Percentiles rank a stretch among this genome's conserved stretches.
phyloP scores from a whole-genome alignment of 768 basidiomycete genomes.

The Kwoniella botswanensis region DNA sequence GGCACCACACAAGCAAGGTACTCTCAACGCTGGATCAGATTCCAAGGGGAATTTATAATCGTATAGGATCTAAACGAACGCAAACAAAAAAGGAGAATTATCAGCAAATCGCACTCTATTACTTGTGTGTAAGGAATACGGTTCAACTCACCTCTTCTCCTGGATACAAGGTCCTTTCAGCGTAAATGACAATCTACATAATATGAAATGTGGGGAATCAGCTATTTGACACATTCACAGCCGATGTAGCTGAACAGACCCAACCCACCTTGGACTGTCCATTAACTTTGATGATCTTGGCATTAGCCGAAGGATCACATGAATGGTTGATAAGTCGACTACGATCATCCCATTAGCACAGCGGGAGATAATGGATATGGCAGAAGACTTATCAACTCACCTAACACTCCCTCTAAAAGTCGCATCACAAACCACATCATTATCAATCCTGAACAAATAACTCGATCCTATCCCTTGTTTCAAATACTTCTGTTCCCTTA shows the following conservation, averaged over 20 bases:
- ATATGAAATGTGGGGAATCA: not conserved
- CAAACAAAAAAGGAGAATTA: constrained; percentile 7
- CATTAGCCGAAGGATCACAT: constrained; percentile 76
- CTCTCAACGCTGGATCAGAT: constrained; percentile 70
- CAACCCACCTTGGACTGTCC: constrained; percentile 59
- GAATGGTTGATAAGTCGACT: constrained; percentile 99
- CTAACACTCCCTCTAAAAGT: constrained; percentile 99
- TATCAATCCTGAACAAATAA: constrained; percentile 97
- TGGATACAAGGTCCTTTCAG: constrained; percentile 91
- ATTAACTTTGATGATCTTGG: constrained; percentile 64
- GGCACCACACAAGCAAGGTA: constrained; percentile 49
- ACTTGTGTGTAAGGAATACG: constrained; percentile 49
- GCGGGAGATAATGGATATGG: too few species aligned
- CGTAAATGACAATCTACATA: constrained; percentile 92
- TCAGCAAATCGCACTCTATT: not conserved
- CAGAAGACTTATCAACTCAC: constrained; percentile 63
- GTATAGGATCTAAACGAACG: constrained; percentile 56
- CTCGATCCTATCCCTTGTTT: constrained; percentile 96
- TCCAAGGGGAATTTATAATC: constrained; percentile 99
- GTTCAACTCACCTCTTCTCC: constrained; percentile 98
- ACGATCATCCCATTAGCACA: constrained; percentile 18
- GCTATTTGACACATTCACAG: not conserved
- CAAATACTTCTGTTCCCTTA: constrained; percentile 95
- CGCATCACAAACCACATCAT: constrained; percentile 96
- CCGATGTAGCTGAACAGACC: not conserved